A percentile compares a stretch with the other conserved stretches of the same genome.
These are phyloP conservation scores for Saccharomyces hybrid DNA, from an alignment of 1,139 yeast genomes.

Conservation along the genomic window DNA sequence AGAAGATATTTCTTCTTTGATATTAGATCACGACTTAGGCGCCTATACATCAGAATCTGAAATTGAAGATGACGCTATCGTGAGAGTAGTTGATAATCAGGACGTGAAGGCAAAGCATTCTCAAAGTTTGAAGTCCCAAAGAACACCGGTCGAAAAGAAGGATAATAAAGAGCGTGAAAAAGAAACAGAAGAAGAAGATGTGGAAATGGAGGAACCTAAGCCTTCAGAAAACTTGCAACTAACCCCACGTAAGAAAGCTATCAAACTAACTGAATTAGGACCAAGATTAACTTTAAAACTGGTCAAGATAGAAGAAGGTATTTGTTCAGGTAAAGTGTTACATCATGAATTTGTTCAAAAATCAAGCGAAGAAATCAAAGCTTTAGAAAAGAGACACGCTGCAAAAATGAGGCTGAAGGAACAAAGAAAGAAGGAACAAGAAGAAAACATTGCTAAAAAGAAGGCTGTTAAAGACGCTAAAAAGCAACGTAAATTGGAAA, in stretches of 20 bases:
- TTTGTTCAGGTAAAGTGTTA: slow-evolving; percentile 77
- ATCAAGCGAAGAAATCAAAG: slow-evolving; percentile 49
- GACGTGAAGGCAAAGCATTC: slow-evolving; percentile 19
- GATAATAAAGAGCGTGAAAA: slow-evolving; percentile 13
- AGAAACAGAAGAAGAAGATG: slow-evolving; percentile 21
- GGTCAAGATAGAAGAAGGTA: slow-evolving; percentile 86
- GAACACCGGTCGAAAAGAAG: slow-evolving; percentile 1
- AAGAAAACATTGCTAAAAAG: slow-evolving; percentile 70
- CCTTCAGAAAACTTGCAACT: slow-evolving; percentile 5
- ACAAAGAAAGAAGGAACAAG: slow-evolving; percentile 69
- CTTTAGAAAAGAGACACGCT: slow-evolving; percentile 61
- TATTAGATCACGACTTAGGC: slow-evolving; percentile 72
- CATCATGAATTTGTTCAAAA: slow-evolving; percentile 69
- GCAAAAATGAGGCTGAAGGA: slow-evolving; percentile 55
- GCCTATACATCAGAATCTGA: slow-evolving; percentile 86
- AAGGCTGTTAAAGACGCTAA: slow-evolving; percentile 65
- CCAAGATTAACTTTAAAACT: slow-evolving; percentile 76
- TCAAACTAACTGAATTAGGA: slow-evolving; percentile 86
- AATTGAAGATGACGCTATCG: slow-evolving; percentile 84
- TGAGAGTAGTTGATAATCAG: slow-evolving; percentile 51
- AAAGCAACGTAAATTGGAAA: slow-evolving; percentile 62
- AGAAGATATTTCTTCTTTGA: slow-evolving; percentile 71
- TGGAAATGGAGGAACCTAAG: slow-evolving; percentile 6
- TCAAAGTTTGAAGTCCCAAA: neutral
- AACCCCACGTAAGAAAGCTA: slow-evolving; percentile 63